These are phyloP conservation scores for Ascochyta koolunga DNA, from an alignment of 2,329 filamentous ascomycete species.

Conservation along the genomic window DNA sequence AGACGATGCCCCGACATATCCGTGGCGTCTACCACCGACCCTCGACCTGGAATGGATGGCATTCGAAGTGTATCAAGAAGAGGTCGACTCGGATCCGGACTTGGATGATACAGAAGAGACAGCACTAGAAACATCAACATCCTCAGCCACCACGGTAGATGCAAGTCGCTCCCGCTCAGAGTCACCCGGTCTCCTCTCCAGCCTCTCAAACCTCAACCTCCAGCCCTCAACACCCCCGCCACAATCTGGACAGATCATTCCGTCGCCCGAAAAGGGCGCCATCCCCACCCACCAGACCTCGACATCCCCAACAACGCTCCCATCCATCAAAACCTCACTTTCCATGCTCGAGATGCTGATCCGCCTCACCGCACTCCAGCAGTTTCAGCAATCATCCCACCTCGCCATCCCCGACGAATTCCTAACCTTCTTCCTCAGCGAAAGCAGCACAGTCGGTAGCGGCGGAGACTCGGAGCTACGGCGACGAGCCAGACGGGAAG, in stretches of 20 bases:
- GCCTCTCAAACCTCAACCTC: conserved; percentile 57
- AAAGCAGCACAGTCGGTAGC: conserved; percentile 69
- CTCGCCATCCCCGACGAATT: conserved; percentile 90
- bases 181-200: conserved; percentile 50
- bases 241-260: conserved; percentile 22
- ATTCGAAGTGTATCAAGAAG: conserved; percentile 79
- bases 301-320: conserved; percentile 42
- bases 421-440: conserved; percentile 82
- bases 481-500: conserved; percentile 64
- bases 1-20: conserved; percentile 35
- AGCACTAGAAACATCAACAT: conserved; percentile 21
- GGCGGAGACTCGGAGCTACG: conserved; percentile 67
- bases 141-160: conserved; percentile 19
- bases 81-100: conserved; percentile 63
- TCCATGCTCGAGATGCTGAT: conserved; percentile 89
- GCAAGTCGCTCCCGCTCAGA: conserved; percentile 37
- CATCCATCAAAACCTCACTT: conserved; percentile 67
- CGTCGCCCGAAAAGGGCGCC: conserved; percentile 32
- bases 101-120: conserved; percentile 47
- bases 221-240: conserved; percentile 32
- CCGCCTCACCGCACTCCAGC: conserved; percentile 83
- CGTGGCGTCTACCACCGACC: conserved; percentile 71
- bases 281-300: conserved; percentile 17
- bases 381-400: conserved; percentile 89
- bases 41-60: conserved; percentile 92